These are phyloP conservation scores for Myxozyma mucilagina DNA, from an alignment of 805 yeast species.

Conservation along the genomic window DNA sequence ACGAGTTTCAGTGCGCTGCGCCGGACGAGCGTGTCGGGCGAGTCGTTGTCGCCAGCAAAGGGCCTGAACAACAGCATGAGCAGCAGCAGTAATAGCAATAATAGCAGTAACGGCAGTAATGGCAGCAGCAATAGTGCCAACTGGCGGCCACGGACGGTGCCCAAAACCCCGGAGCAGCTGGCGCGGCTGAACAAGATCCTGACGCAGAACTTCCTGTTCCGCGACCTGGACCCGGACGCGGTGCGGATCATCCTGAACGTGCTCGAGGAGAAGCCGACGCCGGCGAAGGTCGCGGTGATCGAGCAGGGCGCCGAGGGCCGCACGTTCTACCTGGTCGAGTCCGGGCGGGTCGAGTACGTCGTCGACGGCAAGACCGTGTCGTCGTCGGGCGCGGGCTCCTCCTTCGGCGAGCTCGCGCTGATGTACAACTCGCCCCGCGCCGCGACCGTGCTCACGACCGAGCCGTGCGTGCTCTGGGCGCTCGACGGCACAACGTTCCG, in stretches of 20 bases:
- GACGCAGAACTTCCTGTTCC: slow-evolving; percentile 79
- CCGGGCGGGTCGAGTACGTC: slow-evolving; percentile 77
- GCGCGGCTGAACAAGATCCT: slow-evolving; percentile 68
- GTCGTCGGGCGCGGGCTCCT: slow-evolving; percentile 79
- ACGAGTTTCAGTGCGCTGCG: slow-evolving; percentile 27
- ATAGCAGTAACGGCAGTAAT: no score
- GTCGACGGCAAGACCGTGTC: slow-evolving; percentile 71
- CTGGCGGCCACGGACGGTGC: slow-evolving; percentile 33
- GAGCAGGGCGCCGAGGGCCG: slow-evolving; percentile 95
- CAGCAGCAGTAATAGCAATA: no score
- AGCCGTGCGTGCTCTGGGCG: slow-evolving; percentile 76
- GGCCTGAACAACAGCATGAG: no score
- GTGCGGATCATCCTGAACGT: slow-evolving; percentile 78
- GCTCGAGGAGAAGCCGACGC: slow-evolving; percentile 67
- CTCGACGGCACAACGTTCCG: slow-evolving; percentile 91
- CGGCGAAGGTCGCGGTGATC: slow-evolving; percentile 53
- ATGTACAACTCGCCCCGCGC: slow-evolving; percentile 98
- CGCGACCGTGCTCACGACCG: slow-evolving; percentile 78
- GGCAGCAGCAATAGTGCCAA: slow-evolving; percentile 40
- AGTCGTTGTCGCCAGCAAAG: slow-evolving; percentile 23
- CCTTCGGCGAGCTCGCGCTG: slow-evolving; percentile 94
- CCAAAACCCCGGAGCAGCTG: slow-evolving; percentile 52
- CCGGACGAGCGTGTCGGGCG: slow-evolving; percentile 33
- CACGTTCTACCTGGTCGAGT: slow-evolving; percentile 81
- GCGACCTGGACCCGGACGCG: slow-evolving; percentile 76